Percentiles rank a stretch among this genome's conserved stretches.
Evolutionary conservation across 2,329 filamentous ascomycete species (phyloP).

Genomic region (Calonectria henricotiae): DNA sequence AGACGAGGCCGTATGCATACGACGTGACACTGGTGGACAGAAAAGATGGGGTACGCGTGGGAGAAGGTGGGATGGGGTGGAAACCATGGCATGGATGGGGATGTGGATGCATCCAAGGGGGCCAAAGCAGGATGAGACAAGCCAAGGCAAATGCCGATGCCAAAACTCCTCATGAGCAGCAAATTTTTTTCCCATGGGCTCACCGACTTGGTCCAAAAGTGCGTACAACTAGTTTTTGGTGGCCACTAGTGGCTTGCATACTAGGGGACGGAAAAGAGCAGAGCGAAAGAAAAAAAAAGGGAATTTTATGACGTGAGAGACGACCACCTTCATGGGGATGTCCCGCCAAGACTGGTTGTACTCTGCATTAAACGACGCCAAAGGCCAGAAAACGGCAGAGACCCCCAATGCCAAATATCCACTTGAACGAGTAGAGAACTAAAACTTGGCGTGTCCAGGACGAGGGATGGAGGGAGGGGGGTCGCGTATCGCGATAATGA

Average conservation of each 20-base stretch:
- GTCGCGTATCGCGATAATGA: constrained; percentile 27
- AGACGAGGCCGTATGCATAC: constrained; percentile 30
- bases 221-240: background rate
- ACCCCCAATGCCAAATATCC: constrained; percentile 31
- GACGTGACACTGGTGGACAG: constrained; percentile 27
- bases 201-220: constrained; percentile 6
- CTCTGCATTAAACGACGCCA: constrained; percentile 7
- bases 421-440: constrained; percentile 23
- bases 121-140: constrained; percentile 14
- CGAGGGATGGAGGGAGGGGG: background rate
- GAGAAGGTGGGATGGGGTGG: constrained; percentile 25
- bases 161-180: background rate
- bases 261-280: background rate
- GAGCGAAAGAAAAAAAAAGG: background rate
- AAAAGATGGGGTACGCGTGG: constrained; percentile 25
- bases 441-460: constrained; percentile 12
- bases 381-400: background rate
- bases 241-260: background rate
- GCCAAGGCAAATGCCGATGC: constrained; percentile 1
- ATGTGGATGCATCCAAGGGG: constrained; percentile 23
- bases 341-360: constrained; percentile 17
- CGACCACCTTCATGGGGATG: background rate
- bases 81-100: constrained; percentile 20
- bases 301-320: background rate
- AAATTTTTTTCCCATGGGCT: background rate